Evolutionary conservation across 164 flowering plant genomes (phyloP), one percentile per base, ranked within the genome.

Genomic region (Tetrastigma voinierianum): DNA sequence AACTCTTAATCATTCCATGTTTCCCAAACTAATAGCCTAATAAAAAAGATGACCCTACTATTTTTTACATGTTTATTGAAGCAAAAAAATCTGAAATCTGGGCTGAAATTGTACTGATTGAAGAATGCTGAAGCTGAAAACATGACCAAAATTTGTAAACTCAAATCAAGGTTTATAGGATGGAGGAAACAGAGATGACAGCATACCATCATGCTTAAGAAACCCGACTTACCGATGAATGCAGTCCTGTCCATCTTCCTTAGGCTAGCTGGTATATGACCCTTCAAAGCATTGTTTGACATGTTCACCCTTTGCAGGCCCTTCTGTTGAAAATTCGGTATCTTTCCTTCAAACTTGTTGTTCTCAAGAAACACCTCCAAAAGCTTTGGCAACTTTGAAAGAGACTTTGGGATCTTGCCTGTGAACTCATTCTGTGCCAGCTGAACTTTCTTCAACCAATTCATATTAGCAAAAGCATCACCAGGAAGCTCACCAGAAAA

Each of bases 401-500:
- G 72, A 0, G 97, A 87, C 1, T 15, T 14, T 0, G 96, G 98
- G 59, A 93, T 80, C 5, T 57, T 64, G 6, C 94, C 97, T 0
- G 70, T 46, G 15, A 90, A 86, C 10, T n/a, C 16, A 46, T 93
- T 93, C 1, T 64, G 2, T 0, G 72, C 77, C 69, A 91, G 40
- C 32, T 76, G 61, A 2, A 93, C 46, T 55, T 73, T 81, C 82
- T 72, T 82, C 82, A 93, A 65, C 1, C 61, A 51, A 11, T 57
- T 72, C 96, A 93, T 83, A 0, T 81, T 83, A 0, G 1, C 16
- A 67, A 93, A 93, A 0, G 72, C 83, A 66, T 84, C 78, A 1
- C 68, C 72, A 0, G 76, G 77, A 48, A 91, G 86, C 47, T 81
- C 79, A 0, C 97, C 98, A 1, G 83, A 68, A 61, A 91, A 93